phyloP scores from a whole-genome alignment of 768 basidiomycete species.

The Naganishia onofrii region DNA sequence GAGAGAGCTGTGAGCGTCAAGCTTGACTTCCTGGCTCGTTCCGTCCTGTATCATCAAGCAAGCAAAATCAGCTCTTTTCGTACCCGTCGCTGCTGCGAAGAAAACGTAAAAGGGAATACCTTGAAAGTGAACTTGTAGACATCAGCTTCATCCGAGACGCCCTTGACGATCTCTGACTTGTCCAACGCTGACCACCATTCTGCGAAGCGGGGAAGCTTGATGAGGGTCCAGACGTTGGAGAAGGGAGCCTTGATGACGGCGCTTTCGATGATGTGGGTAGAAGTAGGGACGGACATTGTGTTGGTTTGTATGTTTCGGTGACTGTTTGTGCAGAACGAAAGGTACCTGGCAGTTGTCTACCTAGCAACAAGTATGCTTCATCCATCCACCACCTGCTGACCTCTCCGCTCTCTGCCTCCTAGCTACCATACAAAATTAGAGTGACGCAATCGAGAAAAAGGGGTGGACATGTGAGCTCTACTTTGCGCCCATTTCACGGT shows the following conservation, averaged over 20 bases:
- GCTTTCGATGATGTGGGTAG: constrained; percentile 35
- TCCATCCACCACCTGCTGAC: constrained; percentile 3
- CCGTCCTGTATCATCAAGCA: constrained; percentile 33
- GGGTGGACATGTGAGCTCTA: background rate
- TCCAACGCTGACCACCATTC: constrained; percentile 37
- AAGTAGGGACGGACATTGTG: constrained; percentile 32
- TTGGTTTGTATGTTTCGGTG: constrained; percentile 14
- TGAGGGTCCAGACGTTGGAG: constrained; percentile 32
- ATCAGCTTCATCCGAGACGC: constrained; percentile 36
- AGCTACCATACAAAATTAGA: background rate
- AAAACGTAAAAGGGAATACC: constrained; percentile 19
- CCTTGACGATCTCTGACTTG: constrained; percentile 32
- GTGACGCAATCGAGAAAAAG: constrained; percentile 5
- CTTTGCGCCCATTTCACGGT: background rate
- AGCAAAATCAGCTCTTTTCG: background rate
- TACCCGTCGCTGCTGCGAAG: background rate
- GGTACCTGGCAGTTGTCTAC: background rate
- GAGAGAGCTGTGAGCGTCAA: constrained; percentile 45
- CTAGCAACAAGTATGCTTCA: background rate
- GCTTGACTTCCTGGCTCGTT: constrained; percentile 44
- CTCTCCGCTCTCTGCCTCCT: too few relatives aligned
- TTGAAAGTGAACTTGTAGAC: constrained; percentile 39
- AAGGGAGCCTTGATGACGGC: constrained; percentile 37
- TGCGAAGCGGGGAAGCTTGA: constrained; percentile 42
- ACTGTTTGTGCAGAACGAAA: background rate